Base-by-base conservation (phyloP, 371 early-diverging fungal species). In the Catenaria anguillulae region DNA sequence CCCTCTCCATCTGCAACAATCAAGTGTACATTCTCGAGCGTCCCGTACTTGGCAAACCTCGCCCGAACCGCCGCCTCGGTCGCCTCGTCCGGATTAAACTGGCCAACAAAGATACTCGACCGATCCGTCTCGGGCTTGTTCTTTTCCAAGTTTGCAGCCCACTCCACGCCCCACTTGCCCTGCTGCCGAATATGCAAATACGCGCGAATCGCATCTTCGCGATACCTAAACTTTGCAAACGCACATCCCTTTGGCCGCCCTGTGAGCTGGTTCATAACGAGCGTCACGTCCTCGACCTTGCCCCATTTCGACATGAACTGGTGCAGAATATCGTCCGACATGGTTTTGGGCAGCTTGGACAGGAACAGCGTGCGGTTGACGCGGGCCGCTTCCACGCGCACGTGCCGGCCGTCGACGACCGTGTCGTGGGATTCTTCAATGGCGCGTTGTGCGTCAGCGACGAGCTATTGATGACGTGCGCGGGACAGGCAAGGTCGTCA, bases 361-460 rank as follows among this genome's bases (percentile, higher is more conserved):
- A 88, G 71, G 64, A 82, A 84, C 10, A 90, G 68, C 6, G 89
- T 88, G 31, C 91, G 79, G 68, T 90, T 88, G 13, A 90, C 91
- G 58, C 84, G 70, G 2, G 91, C 91, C 58, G 82, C 83, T 68
- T 90, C 91, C 56, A 89, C 86, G 10, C 91, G 84, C 54, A 90
- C 84, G 60, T 75, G 78, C 60, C 91, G 72, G 23, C 83, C 82
- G 64, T 87, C 79, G 33, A 90, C 56, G 10, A 81, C 21, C 2
- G 84, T 84, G 48, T 84, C 82, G 61, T 85, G 84, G 0, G 85
- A 84, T 63, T 86, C 80, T 33, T 67, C 55, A 35, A 88, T 71
- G 0, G 91, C 91, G 13, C 59, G 61, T 43, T 76, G 70, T 2
- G 89, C 86, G 61, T 85, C 84, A 17, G 67, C 60, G 26, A 74